phyloP scores from a whole-genome alignment of 1,139 yeast species.

The Tardiomyces blankii region DNA sequence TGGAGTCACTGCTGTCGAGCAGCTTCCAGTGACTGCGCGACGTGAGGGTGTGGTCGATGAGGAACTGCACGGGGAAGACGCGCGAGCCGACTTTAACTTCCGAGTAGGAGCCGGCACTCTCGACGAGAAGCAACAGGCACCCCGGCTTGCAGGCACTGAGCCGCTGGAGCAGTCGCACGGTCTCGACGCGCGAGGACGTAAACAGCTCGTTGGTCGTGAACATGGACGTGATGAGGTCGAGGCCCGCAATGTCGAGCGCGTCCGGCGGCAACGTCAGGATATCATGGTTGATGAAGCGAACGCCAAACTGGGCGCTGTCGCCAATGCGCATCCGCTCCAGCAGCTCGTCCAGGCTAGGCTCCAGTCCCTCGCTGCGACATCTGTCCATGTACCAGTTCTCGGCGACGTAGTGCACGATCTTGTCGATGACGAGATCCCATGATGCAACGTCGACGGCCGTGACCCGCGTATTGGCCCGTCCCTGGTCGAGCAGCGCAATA shows the following conservation, averaged over 20 bases:
- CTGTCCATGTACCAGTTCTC: conserved; percentile 12
- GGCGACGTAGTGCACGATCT: conserved; percentile 32
- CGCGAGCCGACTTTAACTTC: conserved; percentile 66
- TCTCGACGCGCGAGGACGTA: conserved; percentile 50
- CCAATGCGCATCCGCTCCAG: conserved; percentile 6
- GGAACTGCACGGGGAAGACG: conserved; percentile 70
- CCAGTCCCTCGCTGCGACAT: conserved; percentile 6
- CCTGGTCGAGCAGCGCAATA: conserved; percentile 27
- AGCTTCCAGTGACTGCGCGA: conserved; percentile 50
- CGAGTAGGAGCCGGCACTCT: conserved; percentile 86
- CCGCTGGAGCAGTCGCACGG: conserved; percentile 48
- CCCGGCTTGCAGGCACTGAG: conserved; percentile 42
- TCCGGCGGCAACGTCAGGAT: conserved; percentile 23
- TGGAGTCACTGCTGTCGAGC: conserved; percentile 55
- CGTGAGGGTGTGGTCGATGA: conserved; percentile 56
- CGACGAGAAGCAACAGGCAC: conserved; percentile 54
- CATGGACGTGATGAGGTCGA: conserved; percentile 49
- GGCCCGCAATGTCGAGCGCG: conserved; percentile 15
- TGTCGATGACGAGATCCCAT: conserved; percentile 48
- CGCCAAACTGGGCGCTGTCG: conserved; percentile 21
- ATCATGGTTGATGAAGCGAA: conserved; percentile 43
- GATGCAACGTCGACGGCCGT: conserved; percentile 67
- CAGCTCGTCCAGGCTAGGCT: conserved; percentile 10
- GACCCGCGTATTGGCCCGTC: conserved; percentile 24
- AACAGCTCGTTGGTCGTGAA: conserved; percentile 85